Evolutionary conservation across 2,329 filamentous ascomycete species (phyloP), one percentile per base, ranked within the genome.

Genomic region (Arthrobotrys sphaeroides): DNA sequence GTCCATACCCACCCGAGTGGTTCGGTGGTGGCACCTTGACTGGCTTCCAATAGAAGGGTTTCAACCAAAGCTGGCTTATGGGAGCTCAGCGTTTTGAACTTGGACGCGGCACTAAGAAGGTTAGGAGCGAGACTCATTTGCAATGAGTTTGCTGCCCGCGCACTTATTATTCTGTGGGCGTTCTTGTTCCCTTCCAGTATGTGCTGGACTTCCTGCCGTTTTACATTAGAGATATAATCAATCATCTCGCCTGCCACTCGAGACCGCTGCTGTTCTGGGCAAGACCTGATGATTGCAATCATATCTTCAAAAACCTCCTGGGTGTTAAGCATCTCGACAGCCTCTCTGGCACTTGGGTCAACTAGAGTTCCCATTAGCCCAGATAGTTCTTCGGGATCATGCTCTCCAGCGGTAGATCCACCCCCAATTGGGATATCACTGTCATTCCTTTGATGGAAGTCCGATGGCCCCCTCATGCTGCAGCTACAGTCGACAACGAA

Each of bases 401-500:
- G 10, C 20, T 53, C 24, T 24, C n/a, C 40, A 18, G 24, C 16
- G 16, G 20, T 9, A 7, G 47, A 31, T 20, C 20, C n/a, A 5
- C 13, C 47, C 10, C 10, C 24, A 6, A 31, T 28, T n/a, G 47
- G 22, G 22, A 9, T 18, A 22, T 13, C 47, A 53, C 5, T 2
- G 20, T 31, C 47, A 13, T 31, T 13, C 24, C 31, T 5, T 53
- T 59, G 31, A 13, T 62, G 38, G 31, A 62, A 62, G 22, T 62
- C 57, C 7, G 57, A 62, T n/a, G 38, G 28, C 6, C n/a, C 22
- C 3, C 33, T 18, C 57, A 62, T 62, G 57, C 38, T 45, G 10
- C 22, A 18, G 40, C 57, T 62, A 33, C 57, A 47, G 28, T 62
- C 57, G 2, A 62, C 57, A 9, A 62, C 57, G 3, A 62, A 26